Base-by-base conservation (phyloP, 331 rosid genomes). In the Rosa hybrid region DNA sequence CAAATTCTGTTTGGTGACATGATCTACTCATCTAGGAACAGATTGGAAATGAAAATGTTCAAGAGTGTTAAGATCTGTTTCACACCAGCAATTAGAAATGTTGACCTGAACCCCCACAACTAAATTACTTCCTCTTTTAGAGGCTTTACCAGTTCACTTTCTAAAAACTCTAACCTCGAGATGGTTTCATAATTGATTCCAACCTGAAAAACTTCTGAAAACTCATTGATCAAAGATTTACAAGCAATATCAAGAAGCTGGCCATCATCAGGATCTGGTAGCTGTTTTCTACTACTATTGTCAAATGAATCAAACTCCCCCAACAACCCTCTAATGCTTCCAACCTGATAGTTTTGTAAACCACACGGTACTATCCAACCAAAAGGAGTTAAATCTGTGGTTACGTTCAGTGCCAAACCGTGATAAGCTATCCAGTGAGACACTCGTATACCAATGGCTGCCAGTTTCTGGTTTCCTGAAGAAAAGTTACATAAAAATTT, bases 381-480 rank as follows among this genome's bases (percentile, higher is more conserved):
- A 71, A 92, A 90, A 25, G 94, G 96, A 71, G 86, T 80, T 78
- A 91, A 84, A 84, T 90, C 95, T 4, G 92, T 87, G 8, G 86
- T 90, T 63, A 91, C 94, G 81, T 90, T 94, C 50, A 92, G 87
- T 5, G 98, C 91, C 60, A 94, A 79, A 18, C 94, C 98, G 27
- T 94, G 96, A 86, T 86, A 92, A 39, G 96, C 80, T 84, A 92
- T 87, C 96, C 96, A 90, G 18, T 71, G 87, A 44, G 77, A 74
- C 75, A 86, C 97, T 77, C 90, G 81, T 80, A 94, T 89, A 14
- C 97, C 98, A 38, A 94, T 78, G 11, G 97, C 98, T 20, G 94
- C 96, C n/a, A 94, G 54, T 88, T 94, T 94, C 90, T 87, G 85
- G 68, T 92, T 85, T 80, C 92, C 97, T 94, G 90, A 30, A 49